phyloP scores from a whole-genome alignment of 352 stramenopile genomes.

The Salisapilia sapeloensis region DNA sequence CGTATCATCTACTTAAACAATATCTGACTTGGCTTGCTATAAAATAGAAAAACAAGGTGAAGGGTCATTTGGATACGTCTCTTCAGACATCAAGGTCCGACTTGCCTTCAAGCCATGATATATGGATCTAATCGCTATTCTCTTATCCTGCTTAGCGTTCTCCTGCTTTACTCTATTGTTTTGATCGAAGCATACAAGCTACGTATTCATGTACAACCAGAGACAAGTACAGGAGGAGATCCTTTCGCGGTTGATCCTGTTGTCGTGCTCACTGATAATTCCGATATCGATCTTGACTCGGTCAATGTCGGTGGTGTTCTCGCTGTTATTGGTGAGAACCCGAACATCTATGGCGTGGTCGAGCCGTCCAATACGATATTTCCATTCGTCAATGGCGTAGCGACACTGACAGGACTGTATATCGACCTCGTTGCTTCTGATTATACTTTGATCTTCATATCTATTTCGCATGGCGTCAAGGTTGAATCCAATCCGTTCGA shows the following conservation, averaged over 20 bases:
- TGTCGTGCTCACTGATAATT: conserved; percentile 55
- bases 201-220: conserved; percentile 46
- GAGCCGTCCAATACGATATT: conserved; percentile 25
- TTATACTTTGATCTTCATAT: conserved; percentile 57
- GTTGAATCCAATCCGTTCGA: conserved; percentile 56
- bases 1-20: too few relatives aligned
- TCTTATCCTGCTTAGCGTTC: too few relatives aligned
- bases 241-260: conserved; percentile 36
- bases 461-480: conserved; percentile 43
- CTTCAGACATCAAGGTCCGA: too few relatives aligned
- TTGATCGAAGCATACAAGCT: conserved; percentile 14
- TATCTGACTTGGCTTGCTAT: too few relatives aligned
- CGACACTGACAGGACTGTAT: conserved; percentile 45
- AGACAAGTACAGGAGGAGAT: conserved; percentile 42
- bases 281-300: conserved; percentile 50
- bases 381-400: conserved; percentile 59
- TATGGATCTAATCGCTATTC: too few relatives aligned
- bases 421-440: conserved; percentile 41
- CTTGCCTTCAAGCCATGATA: too few relatives aligned
- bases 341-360: conserved; percentile 27
- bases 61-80: too few relatives aligned
- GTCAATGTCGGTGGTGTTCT: conserved; percentile 34
- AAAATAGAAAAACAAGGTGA: too few relatives aligned
- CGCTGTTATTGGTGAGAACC: conserved; percentile 32
- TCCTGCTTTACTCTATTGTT: background rate